Conservation (phyloP, 129 eudicot species). For the Centella asiatica region DNA sequence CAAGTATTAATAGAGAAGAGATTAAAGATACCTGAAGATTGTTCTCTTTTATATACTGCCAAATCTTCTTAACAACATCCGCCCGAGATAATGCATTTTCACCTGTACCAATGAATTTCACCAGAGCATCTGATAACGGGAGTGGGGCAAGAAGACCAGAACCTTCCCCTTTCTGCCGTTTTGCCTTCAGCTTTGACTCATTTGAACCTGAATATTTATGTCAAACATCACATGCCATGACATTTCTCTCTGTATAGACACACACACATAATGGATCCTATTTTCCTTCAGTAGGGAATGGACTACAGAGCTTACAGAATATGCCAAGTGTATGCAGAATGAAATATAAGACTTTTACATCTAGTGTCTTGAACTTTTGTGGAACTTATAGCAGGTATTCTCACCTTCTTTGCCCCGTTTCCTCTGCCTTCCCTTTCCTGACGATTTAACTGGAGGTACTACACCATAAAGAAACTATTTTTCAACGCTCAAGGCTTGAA, state of each 20-base stretch:
- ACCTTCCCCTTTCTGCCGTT: constrained; percentile 29
- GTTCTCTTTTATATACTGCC: constrained; percentile 42
- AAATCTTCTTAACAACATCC: constrained; percentile 40
- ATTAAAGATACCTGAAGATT: constrained; percentile 39
- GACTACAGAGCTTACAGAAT: background rate
- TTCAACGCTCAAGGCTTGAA: background rate
- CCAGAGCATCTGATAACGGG: constrained; percentile 39
- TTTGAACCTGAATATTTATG: constrained; percentile 17
- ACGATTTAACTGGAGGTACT: constrained; percentile 25
- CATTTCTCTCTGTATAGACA: background rate
- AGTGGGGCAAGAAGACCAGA: constrained; percentile 41
- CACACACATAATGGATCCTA: background rate
- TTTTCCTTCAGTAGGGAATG: background rate
- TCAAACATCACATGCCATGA: background rate
- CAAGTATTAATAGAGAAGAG: constrained; percentile 1
- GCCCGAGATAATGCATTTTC: constrained; percentile 39
- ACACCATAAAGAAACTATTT: constrained; percentile 1
- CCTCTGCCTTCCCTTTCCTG: constrained; percentile 20
- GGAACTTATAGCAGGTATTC: constrained; percentile 1
- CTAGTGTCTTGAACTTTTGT: background rate
- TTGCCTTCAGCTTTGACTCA: constrained; percentile 24
- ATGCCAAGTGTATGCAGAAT: too few species aligned
- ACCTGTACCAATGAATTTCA: constrained; percentile 37
- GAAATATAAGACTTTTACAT: background rate
- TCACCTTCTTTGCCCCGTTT: constrained; percentile 34